Evolutionary conservation across 176 grass and related monocot species (phyloP).

Genomic region (Pontederia crassipes): DNA sequence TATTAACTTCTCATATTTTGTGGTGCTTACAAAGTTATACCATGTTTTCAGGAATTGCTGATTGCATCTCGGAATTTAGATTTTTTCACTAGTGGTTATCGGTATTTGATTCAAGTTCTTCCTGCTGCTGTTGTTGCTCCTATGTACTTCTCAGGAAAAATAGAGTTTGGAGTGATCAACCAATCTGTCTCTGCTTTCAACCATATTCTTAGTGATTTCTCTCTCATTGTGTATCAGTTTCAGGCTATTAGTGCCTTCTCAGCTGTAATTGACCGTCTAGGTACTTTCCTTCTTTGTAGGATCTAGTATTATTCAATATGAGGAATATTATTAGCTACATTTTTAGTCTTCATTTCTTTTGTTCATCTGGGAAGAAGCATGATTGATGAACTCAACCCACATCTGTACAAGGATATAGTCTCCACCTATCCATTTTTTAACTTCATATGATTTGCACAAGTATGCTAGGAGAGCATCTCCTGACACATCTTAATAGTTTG

Average conservation of each 20-base stretch:
- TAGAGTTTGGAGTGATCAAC: constrained; percentile 98
- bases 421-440: no score
- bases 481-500: no score
- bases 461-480: no score
- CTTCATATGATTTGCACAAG: no score
- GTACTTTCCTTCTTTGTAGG: constrained; percentile 18
- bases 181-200: constrained; percentile 98
- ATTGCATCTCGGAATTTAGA: constrained; percentile 88
- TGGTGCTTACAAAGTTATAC: no score
- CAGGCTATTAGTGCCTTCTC: constrained; percentile 98
- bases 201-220: constrained; percentile 95
- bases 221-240: constrained; percentile 95
- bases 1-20: not conserved
- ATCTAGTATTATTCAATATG: not conserved
- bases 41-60: constrained; percentile 63
- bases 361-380: no score
- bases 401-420: no score
- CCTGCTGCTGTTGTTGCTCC: constrained; percentile 96
- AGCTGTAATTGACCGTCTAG: constrained; percentile 88
- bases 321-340: not conserved
- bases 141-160: constrained; percentile 95
- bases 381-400: no score
- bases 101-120: constrained; percentile 91
- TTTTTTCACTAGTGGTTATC: constrained; percentile 90
- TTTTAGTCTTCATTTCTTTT: not conserved